Evolutionary conservation across 2,329 filamentous ascomycete species (phyloP), one percentile per base, ranked within the genome.

Genomic region (Alternaria longipes): DNA sequence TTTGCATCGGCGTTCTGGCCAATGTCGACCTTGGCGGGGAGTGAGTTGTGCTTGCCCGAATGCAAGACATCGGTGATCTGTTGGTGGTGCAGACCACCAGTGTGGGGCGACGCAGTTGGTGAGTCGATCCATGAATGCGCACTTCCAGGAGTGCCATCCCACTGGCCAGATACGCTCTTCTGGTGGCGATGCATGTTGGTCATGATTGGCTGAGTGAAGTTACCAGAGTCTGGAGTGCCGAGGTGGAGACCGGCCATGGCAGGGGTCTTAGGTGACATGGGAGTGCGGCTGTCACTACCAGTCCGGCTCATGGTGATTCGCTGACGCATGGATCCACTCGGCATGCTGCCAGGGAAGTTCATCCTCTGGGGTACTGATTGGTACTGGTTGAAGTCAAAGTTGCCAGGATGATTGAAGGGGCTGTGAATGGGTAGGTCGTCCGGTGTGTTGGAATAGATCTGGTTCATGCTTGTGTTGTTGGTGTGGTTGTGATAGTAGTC

Each of bases 361-460:
- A 74, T 86, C 84, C 74, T 84, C 55, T 88, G 86, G 71, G 91
- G 89, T 72, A 83, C 82, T 60, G 87, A 86, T 45, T 91, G 88
- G 77, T 93, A 96, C 66, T 93, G 91, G 36, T 85, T 85, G 73
- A 91, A 91, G 79, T 89, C 90, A 82, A 94, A 95, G 74, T 86
- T 89, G 69, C 71, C 68, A 2, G 82, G 83, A 54, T 91, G 87
- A 42, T 91, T 86, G 73, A 93, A 97, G 0, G 94, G 94, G 72
- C 93, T 97, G 74, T 96, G 92, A 62, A 97, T 94, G 6, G 94
- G 93, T 54, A 93, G 91, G 54, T 93, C 93, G 63, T 98, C 94
- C 4, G 94, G 94, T 2, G 94, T 97, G 77, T 92, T 92, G 20
- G 94, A 97, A 79, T 91, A 98, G 63, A 92, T 88, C 73, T 80